Percentiles rank a stretch among this genome's conserved stretches.
These are phyloP conservation scores for Apiotrichum akiyoshidainum DNA, from an alignment of 1,284 basidiomycete genomes.

Conservation along the genomic window DNA sequence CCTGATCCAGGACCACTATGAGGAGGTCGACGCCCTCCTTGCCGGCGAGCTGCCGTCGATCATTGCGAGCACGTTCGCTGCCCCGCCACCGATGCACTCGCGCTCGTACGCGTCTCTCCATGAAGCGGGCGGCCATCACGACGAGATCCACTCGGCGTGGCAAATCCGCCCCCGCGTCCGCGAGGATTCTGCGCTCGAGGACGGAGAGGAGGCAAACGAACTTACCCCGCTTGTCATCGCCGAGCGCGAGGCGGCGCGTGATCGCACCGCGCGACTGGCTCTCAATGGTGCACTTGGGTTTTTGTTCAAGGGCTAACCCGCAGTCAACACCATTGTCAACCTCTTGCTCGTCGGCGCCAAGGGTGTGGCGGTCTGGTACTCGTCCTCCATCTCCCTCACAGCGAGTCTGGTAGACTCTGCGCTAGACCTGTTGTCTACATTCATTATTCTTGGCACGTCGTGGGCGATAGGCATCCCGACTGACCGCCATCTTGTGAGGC, in stretches of 20 bases:
- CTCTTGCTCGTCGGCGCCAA: slow-evolving; percentile 55
- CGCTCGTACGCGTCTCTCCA: neutral
- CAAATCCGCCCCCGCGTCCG: slow-evolving; percentile 10
- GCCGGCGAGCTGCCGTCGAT: slow-evolving; percentile 42
- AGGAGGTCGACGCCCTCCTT: slow-evolving; percentile 48
- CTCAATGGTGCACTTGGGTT: slow-evolving; percentile 36
- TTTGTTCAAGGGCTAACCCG: neutral
- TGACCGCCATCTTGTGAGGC: slow-evolving; percentile 34
- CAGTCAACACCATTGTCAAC: slow-evolving; percentile 53
- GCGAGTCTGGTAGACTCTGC: slow-evolving; percentile 58
- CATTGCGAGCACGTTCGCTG: slow-evolving; percentile 42
- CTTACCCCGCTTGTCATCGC: slow-evolving; percentile 28
- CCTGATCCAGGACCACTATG: slow-evolving; percentile 37
- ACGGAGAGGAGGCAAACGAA: slow-evolving; percentile 19
- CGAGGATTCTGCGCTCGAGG: slow-evolving; percentile 8
- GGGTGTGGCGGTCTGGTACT: slow-evolving; percentile 55
- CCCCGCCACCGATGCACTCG: neutral
- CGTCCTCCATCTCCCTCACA: slow-evolving; percentile 58
- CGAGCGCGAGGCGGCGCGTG: slow-evolving; percentile 35
- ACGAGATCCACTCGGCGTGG: slow-evolving; percentile 23
- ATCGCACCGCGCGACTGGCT: slow-evolving; percentile 39
- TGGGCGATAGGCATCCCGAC: slow-evolving; percentile 48
- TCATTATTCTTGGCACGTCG: slow-evolving; percentile 51
- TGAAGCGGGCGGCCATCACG: neutral
- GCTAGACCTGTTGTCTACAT: slow-evolving; percentile 57